Evolutionary conservation across 345 rosid genomes (phyloP), one percentile per base, ranked within the genome.

Genomic region (Populus deltoides): DNA sequence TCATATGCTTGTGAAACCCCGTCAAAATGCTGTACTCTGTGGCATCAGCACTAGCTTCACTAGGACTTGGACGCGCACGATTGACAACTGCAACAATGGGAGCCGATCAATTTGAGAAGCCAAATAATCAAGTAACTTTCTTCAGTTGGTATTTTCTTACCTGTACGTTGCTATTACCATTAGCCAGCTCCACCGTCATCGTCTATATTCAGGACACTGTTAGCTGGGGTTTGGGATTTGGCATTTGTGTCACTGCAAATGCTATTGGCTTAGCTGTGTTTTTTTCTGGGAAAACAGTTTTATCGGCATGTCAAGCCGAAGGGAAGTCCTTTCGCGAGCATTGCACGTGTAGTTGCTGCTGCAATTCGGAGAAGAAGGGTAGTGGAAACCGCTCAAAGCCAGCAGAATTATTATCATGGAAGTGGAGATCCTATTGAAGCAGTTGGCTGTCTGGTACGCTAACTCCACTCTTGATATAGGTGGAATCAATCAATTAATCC

Each of bases 91-190:
- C 86, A 16, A 77, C 89, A 0, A 74, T 89, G 13, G 90, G 88
- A 15, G 89, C 92, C 7, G 82, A 86, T 83, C 94, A 87, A 63
- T 85, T 86, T 24, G 73, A 82, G 20, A 73, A 82, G 25, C 77
- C 73, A 7, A 77, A 82, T 27, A 84, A 85, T 74, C 86, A 78
- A 82, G 80, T 39, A 12, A 59, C 51, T 15, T 80, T 80, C 83
- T 77, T 83, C 70, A 77, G 77, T 43, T 80, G 83, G 83, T 83
- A 55, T 55, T 77, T 79, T 67, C 33, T 77, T 13, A 25, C 41
- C 66, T 70, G 1, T 77, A 72, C 62, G 5, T 43, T 17, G 36
- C 79, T 20, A 49, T 18, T 51, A 31, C 74, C 22, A 22, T 80
- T 31, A 31, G 31, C 31, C 5, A 61, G 75, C 51, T 38, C 41